Evolutionary conservation across 2,329 filamentous ascomycete genomes (phyloP).

Genomic region (Neoarthrinium moseri): DNA sequence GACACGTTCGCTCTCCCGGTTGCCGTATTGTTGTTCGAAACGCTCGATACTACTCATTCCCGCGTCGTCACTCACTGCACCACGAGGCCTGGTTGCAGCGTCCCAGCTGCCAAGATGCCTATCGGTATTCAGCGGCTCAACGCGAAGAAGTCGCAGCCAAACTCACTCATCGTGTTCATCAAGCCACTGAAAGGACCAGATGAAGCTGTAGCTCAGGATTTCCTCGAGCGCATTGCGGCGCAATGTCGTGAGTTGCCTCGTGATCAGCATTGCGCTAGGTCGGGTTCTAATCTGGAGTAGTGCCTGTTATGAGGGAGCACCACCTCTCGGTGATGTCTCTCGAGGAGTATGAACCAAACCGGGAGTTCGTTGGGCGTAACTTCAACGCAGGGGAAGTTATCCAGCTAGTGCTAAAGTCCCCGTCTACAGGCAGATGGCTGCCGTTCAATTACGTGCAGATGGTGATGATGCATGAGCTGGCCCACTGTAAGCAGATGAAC

Average conservation of each 20-base stretch:
- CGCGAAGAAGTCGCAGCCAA: slow-evolving; percentile 70
- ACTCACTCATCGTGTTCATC: slow-evolving; percentile 80
- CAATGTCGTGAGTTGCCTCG: slow-evolving; percentile 67
- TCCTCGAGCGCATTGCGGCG: slow-evolving; percentile 74
- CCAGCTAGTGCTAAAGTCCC: slow-evolving; percentile 76
- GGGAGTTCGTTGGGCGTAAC: slow-evolving; percentile 82
- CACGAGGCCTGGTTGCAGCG: too few relatives aligned
- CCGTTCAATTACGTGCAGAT: slow-evolving; percentile 84
- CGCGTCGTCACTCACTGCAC: too few relatives aligned
- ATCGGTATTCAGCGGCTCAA: slow-evolving; percentile 79
- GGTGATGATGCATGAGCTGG: slow-evolving; percentile 94
- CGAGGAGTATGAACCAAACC: slow-evolving; percentile 79
- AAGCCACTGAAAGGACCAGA: slow-evolving; percentile 69
- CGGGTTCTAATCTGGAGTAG: slow-evolving; percentile 27
- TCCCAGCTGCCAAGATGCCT: slow-evolving; percentile 72
- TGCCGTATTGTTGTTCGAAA: too few relatives aligned
- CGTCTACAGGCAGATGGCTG: slow-evolving; percentile 66
- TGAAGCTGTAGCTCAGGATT: slow-evolving; percentile 64
- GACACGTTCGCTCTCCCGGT: too few relatives aligned
- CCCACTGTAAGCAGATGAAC: slow-evolving; percentile 91
- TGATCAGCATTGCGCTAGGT: too few relatives aligned
- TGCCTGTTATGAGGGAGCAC: slow-evolving; percentile 69
- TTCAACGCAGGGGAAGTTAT: slow-evolving; percentile 89
- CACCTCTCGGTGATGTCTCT: slow-evolving; percentile 66
- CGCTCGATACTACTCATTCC: too few relatives aligned